Evolutionary conservation across 2,329 filamentous ascomycete species (phyloP), one percentile per base, ranked within the genome.

Genomic region (Escovopsis sp.): DNA sequence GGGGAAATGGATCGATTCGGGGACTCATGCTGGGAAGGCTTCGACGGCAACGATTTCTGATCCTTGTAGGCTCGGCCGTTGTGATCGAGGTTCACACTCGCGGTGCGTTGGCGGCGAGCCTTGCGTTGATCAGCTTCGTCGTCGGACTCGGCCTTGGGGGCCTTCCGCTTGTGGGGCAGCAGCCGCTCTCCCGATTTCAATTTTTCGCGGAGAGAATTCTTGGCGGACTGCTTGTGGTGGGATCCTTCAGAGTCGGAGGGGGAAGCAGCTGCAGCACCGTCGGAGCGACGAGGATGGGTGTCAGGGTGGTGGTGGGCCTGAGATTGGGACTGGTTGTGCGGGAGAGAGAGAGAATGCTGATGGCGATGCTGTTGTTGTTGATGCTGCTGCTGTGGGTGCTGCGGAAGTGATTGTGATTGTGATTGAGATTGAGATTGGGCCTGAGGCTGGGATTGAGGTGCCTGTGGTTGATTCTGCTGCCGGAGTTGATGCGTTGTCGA

Each of bases 1-100:
- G 77, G 77, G 14, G 78, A 82, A 15, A 63, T 56, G 9, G 78
- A 82, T 41, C 68, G 50, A 31, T 48, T 45, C 28, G 48, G 50
- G 26, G 45, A 40, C 37, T 58, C 52, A 45, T 51, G 44, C 33
- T 53, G 50, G 9, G 37, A 29, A 17, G 45, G 45, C 38, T 52
- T 56, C 32, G 55, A 50, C 11, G 54, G 42, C 9, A 49, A 37
- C 27, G 45, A 33, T 14, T 61, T 58, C 35, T 48, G 55, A 39
- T 61, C 59, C 39, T 48, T 57, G 40, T 45, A 43, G 31, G 44
- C 41, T 38, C 50, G 53, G 23, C 43, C 42, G 29, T 42, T 46
- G 32, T 31, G 15, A 35, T 65, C 60, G 33, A 59, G 35, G n/a
- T 56, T 53, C 18, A 55, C 54, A 36, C 64, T 66, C 10, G 63